Base-by-base conservation (phyloP, 2,329 filamentous ascomycete genomes). In the Trichoderma guizhouense region DNA sequence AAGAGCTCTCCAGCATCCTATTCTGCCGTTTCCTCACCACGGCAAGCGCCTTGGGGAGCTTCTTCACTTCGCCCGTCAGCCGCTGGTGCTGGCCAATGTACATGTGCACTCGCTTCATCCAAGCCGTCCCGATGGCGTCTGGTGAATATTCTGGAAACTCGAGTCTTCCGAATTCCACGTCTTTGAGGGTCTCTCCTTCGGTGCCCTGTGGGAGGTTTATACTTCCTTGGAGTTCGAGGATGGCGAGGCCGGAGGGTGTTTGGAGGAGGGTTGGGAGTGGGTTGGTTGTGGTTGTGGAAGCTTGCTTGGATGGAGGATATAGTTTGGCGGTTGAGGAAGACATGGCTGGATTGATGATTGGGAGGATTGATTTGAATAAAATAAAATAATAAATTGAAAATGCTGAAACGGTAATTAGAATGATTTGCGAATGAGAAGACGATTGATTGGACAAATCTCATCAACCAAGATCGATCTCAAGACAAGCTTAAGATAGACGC, bases 141-240 rank as follows among this genome's bases (percentile, higher is more conserved):
- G 78, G 77, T 9, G 88, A 85, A 79, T 95, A 93, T 76, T 93
- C 87, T 2, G 94, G 94, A 77, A 97, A 97, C 36, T 92, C 87
- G 34, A 97, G 86, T 71, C 89, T 90, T 36, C 94, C 94, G 74
- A 97, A 86, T 24, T 81, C 77, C 3, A 79, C 73, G 21, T 79
- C 78, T 7, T 74, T 72, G 43, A 82, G 73, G 6, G 78, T 63
- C 26, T 79, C 74, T 30, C 80, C 75, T 66, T 83, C 76, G 11
- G 76, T 74, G 28, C 81, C 77, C 2, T 82, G 74, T 8, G 93
- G 91, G 1, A 94, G 85, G 81, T 97, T 95, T 82, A 99, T 91
- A 15, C 90, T 93, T 73, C 95, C 96, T 84, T 99, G 96, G 15
- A 99, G 89, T 83, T 98, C 96, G 71, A 99, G 86, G 60, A 99